Evolutionary conservation across 2,329 filamentous ascomycete genomes (phyloP).

Genomic region (Sphaerulina vaccinii): DNA sequence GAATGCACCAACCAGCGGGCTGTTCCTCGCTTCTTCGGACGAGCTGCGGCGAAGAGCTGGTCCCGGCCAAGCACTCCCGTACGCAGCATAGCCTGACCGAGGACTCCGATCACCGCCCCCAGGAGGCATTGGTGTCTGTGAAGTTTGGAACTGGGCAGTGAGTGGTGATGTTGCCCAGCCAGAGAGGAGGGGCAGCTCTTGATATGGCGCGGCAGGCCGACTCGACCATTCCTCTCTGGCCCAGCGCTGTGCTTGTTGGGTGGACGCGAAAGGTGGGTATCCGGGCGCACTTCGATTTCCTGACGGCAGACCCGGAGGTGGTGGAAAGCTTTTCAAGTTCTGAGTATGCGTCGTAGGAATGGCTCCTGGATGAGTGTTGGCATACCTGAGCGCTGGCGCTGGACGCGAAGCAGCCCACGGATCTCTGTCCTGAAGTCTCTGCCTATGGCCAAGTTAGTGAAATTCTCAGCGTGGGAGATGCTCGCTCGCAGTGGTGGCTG

Average conservation of each 20-base stretch:
- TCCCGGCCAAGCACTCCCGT: constrained; percentile 28
- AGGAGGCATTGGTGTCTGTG: constrained; percentile 28
- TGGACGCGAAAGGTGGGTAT: constrained; percentile 26
- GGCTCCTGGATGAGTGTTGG: constrained; percentile 25
- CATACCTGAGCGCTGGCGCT: constrained; percentile 32
- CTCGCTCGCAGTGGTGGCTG: constrained; percentile 7
- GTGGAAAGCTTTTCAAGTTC: constrained; percentile 29
- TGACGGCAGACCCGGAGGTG: constrained; percentile 27
- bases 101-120: constrained; percentile 24
- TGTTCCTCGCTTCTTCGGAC: constrained; percentile 31
- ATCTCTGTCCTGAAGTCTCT: constrained; percentile 32
- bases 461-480: background rate
- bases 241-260: constrained; percentile 32
- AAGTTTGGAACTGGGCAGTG: constrained; percentile 26
- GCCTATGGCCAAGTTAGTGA: constrained; percentile 24
- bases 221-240: constrained; percentile 32
- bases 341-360: constrained; percentile 25
- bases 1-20: constrained; percentile 23
- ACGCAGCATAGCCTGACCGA: constrained; percentile 29
- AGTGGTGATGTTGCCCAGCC: constrained; percentile 34
- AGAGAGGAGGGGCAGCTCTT: constrained; percentile 26
- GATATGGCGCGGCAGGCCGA: constrained; percentile 28
- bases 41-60: constrained; percentile 32
- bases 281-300: constrained; percentile 23
- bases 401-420: constrained; percentile 31